Evolutionary conservation across 139 green algal species (phyloP), one percentile per base, ranked within the genome.

Genomic region (Chlamydomonas eustigma): DNA sequence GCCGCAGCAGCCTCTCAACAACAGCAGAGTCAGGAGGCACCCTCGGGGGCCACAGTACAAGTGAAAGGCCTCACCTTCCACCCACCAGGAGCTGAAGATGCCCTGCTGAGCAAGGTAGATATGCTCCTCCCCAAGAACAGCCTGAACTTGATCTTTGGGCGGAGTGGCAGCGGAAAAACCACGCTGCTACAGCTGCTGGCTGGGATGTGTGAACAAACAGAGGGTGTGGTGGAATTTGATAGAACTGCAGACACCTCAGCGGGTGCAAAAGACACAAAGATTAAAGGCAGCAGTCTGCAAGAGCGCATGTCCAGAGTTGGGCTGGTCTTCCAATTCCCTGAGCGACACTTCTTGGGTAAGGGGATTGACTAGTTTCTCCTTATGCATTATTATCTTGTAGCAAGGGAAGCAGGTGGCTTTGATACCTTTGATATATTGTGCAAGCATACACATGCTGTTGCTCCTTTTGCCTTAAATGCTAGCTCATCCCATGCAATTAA

Each of bases 271-370:
- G 6, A 8, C 58, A 32, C 58, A n/a, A 28, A n/a, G n/a, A 6
- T 28, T 51, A 50, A n/a, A 44, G 32, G 50, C 50, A 70, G 50
- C 4, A 28, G 2, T 33, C 22, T 87, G 22, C 79, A 89, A 64
- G 64, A 87, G 63, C 77, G 85, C 8, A 89, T 89, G 85, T 66
- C 78, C 34, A 71, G 83, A 58, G 81, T 91, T 8, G 94, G 94
- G 0, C 79, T 98, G 28, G 93, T 98, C 28, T 98, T 98, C 73
- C 94, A 98, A 86, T 98, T 98, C 72, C 94, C 94, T 2, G 93
- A 98, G 88, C 86, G 94, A 32, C 93, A 98, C 77, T 97, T 98
- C 82, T 75, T 98, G 28, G 93, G 71, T 30, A 34, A 70, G 63
- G 32, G 6, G n/a, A n/a, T n/a, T n/a, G n/a, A n/a, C n/a, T n/a